Base-by-base conservation (phyloP, 805 yeast species). In the Kodamaea kakaduensis region DNA sequence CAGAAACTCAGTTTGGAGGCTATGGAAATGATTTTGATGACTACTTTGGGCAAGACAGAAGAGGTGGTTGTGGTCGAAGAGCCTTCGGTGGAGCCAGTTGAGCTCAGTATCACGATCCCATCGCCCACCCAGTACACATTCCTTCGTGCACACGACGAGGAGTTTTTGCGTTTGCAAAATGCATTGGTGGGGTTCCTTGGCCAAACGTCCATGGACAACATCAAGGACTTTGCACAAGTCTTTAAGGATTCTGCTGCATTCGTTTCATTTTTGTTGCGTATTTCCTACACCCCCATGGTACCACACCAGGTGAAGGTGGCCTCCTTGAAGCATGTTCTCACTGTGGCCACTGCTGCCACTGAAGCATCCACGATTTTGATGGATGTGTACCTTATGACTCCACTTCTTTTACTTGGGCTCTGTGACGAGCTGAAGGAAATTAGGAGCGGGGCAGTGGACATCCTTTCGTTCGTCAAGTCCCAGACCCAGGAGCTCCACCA, bases 1-100 rank as follows among this genome's bases (percentile, higher is more conserved):
- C 31, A 40, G 35, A 40, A 44, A 15, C 38, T 51, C 30, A 47
- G 50, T 16, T 30, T 66, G 17, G 42, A 53, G 13, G 70, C 63
- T 16, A 58, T 67, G 46, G 73, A 67, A 61, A 73, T 87, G 68
- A 69, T 72, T 36, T 61, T 86, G 30, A 84, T 85, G 59, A 71
- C 82, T 1, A 78, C 89, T 0, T 58, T 87, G 34, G 47, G 58
- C 17, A 45, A 9, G n/a, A 47, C 52, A 10, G 63, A 58, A 15
- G 61, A 71, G 17, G 48, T 55, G 16, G 64, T 54, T 29, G 39
- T 32, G 9, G 46, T 33, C 6, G 43, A 43, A 21, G 45, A 41
- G 13, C 42, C 26, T 23, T 58, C 56, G 8, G 37, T 21, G 16
- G 43, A 46, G n/a, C 18, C 12, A 6, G 34, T 18, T 10, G 34